phyloP scores from a whole-genome alignment of 1,139 yeast genomes.

The Candida frijolesensis region DNA sequence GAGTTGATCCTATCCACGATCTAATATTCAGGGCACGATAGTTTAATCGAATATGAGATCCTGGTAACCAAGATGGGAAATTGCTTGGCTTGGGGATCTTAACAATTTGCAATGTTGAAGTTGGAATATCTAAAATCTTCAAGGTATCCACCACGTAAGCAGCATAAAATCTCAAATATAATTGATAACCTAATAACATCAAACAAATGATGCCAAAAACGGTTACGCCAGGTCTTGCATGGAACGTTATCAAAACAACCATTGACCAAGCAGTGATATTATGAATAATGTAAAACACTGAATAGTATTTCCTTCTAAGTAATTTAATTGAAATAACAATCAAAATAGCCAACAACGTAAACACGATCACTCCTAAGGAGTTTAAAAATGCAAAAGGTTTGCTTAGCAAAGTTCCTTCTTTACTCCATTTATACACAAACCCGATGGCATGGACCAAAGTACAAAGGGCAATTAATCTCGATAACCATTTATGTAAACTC shows the following conservation, averaged over 20 bases:
- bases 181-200: slow-evolving; percentile 26
- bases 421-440: slow-evolving; percentile 51
- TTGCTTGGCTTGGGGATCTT: slow-evolving; percentile 26
- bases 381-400: slow-evolving; percentile 53
- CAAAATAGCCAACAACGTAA: slow-evolving; percentile 44
- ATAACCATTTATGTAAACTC: slow-evolving; percentile 77
- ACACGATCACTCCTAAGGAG: slow-evolving; percentile 61
- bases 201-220: slow-evolving; percentile 23
- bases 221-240: slow-evolving; percentile 47
- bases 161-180: slow-evolving; percentile 21
- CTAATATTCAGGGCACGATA: slow-evolving; percentile 18
- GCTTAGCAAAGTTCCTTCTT: slow-evolving; percentile 27
- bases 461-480: slow-evolving; percentile 59
- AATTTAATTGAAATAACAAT: slow-evolving; percentile 54
- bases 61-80: slow-evolving; percentile 34
- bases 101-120: slow-evolving; percentile 28
- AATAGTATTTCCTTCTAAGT: slow-evolving; percentile 28
- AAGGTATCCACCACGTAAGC: slow-evolving; percentile 15
- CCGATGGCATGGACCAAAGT: slow-evolving; percentile 60
- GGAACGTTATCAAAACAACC: slow-evolving; percentile 34
- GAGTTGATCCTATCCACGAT: slow-evolving; percentile 37
- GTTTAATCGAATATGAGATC: slow-evolving; percentile 40
- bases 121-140: slow-evolving; percentile 15
- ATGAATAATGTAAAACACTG: slow-evolving; percentile 37
- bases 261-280: slow-evolving; percentile 33